Evolutionary conservation across 306 rosid genomes (phyloP).

Genomic region (Crataegus laevigata): DNA sequence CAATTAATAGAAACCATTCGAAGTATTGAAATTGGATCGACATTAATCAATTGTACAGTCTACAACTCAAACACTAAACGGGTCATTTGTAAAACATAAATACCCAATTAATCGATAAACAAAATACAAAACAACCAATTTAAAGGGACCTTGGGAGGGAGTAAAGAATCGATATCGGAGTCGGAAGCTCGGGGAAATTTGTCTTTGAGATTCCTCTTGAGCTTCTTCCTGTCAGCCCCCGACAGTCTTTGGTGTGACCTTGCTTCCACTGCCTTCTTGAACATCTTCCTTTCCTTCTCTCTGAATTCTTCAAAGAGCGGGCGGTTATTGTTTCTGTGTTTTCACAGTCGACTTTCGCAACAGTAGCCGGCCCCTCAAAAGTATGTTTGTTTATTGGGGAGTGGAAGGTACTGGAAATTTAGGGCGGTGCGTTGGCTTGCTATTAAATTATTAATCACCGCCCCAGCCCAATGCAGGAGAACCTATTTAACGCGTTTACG

Average conservation of each 20-base stretch:
- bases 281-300: slow-evolving; percentile 35
- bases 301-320: not conserved
- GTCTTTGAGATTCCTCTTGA: slow-evolving; percentile 50
- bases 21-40: too few species aligned
- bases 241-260: slow-evolving; percentile 86
- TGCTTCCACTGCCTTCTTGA: slow-evolving; percentile 86
- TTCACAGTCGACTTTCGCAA: too few species aligned
- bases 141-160: slow-evolving; percentile 68
- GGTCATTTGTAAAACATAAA: not conserved
- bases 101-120: not conserved
- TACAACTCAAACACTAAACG: not conserved
- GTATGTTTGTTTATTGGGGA: too few species aligned
- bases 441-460: too few species aligned
- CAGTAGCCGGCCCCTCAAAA: too few species aligned
- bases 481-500: too few species aligned
- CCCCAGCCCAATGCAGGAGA: too few species aligned
- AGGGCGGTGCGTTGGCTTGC: too few species aligned
- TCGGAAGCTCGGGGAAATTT: slow-evolving; percentile 69
- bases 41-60: not conserved
- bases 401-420: too few species aligned
- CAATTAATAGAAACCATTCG: too few species aligned
- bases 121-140: not conserved
- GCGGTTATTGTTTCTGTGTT: too few species aligned
- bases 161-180: slow-evolving; percentile 55
- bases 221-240: slow-evolving; percentile 85